Evolutionary conservation across 345 rosid genomes (phyloP).

Genomic region (Eucalyptus erythrocorys): DNA sequence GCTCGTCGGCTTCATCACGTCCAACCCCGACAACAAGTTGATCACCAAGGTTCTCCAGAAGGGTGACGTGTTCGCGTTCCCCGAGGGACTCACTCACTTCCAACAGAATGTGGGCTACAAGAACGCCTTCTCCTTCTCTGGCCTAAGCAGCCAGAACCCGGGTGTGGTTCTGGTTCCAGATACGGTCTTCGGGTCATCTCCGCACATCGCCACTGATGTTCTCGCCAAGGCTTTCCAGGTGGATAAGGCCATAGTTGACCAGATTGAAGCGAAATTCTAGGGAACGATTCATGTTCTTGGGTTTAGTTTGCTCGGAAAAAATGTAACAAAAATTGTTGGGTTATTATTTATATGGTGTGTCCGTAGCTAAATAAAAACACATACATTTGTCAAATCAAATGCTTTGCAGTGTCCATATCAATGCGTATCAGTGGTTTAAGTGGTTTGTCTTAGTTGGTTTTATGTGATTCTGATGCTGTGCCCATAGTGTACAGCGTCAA

Average conservation of each 20-base stretch:
- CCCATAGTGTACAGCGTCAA: not conserved
- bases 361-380: not conserved
- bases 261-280: not conserved
- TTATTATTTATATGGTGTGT: not conserved
- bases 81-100: slow-evolving; percentile 5
- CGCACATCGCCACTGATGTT: not conserved
- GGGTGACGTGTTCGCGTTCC: slow-evolving; percentile 13
- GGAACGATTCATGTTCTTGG: not conserved
- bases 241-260: not conserved
- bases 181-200: slow-evolving; percentile 7
- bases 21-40: slow-evolving; percentile 8
- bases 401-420: not conserved
- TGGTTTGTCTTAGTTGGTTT: not conserved
- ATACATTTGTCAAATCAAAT: not conserved
- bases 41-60: slow-evolving; percentile 3
- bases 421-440: not conserved
- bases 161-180: slow-evolving; percentile 2
- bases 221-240: slow-evolving; percentile 14
- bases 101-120: slow-evolving; percentile 1
- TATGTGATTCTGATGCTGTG: not conserved
- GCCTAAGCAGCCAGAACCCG: slow-evolving; percentile 8
- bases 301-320: not conserved
- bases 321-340: not conserved
- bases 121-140: not conserved
- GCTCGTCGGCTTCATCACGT: slow-evolving; percentile 6